These are phyloP conservation scores for Exophiala bonariae DNA, from an alignment of 2,329 filamentous ascomycete genomes.

Conservation along the genomic window DNA sequence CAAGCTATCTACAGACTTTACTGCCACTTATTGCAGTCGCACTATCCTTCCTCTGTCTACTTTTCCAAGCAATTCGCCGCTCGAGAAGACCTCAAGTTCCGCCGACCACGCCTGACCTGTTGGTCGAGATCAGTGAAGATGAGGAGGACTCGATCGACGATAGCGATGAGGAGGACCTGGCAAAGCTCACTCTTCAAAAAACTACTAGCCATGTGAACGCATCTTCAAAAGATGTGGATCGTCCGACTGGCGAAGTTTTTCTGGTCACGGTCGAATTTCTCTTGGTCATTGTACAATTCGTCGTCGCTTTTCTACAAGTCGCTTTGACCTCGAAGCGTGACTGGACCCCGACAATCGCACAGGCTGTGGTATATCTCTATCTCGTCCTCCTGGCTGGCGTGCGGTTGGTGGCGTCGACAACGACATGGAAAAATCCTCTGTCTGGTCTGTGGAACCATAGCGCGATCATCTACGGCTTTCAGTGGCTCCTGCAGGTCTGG, in stretches of 20 bases:
- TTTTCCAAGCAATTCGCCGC: slow-evolving; percentile 6
- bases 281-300: slow-evolving; percentile 70
- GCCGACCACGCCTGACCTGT: slow-evolving; percentile 34
- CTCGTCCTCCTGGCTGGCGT: slow-evolving; percentile 71
- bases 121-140: slow-evolving; percentile 52
- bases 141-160: slow-evolving; percentile 43
- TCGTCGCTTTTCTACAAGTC: slow-evolving; percentile 60
- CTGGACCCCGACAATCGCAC: slow-evolving; percentile 41
- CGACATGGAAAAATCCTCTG: slow-evolving; percentile 64
- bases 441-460: slow-evolving; percentile 91
- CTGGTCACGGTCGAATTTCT: slow-evolving; percentile 73
- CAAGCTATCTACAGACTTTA: slow-evolving; percentile 75
- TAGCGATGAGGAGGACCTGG: slow-evolving; percentile 54
- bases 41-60: slow-evolving; percentile 61
- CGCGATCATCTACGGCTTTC: slow-evolving; percentile 73
- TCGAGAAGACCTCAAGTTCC: slow-evolving; percentile 4
- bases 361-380: slow-evolving; percentile 77
- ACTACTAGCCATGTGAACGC: slow-evolving; percentile 51
- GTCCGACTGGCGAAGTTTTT: slow-evolving; percentile 70
- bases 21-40: slow-evolving; percentile 72
- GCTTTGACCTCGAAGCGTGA: slow-evolving; percentile 2
- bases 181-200: slow-evolving; percentile 54
- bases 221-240: slow-evolving; percentile 68
- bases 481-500: slow-evolving; percentile 76
- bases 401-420: slow-evolving; percentile 64